These are phyloP conservation scores for Yamadazyma sp. DNA, from an alignment of 805 yeast genomes.

Conservation along the genomic window DNA sequence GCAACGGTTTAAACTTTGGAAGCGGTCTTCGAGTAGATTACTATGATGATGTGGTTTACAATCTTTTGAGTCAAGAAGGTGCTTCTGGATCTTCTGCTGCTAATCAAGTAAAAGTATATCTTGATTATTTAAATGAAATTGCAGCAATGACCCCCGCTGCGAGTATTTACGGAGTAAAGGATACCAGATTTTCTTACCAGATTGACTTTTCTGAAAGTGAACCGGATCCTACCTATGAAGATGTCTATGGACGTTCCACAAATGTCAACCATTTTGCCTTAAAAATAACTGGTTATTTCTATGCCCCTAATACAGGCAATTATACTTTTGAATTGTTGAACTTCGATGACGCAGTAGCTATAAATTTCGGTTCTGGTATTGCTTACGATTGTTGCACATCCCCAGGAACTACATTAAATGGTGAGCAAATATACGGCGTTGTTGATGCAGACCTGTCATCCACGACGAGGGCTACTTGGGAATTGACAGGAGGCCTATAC, in stretches of 20 bases:
- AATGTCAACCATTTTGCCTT: background rate
- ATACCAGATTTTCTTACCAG: background rate
- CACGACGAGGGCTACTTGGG: too few relatives aligned
- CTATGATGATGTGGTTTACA: constrained; percentile 1
- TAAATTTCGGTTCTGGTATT: background rate
- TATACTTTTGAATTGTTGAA: background rate
- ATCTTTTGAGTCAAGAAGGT: background rate
- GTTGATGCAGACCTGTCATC: too few relatives aligned
- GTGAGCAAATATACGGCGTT: too few relatives aligned
- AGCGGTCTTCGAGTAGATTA: background rate
- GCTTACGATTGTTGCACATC: constrained; percentile 1
- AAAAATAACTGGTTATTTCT: constrained; percentile 12
- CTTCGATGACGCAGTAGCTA: background rate
- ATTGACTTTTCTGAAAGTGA: background rate
- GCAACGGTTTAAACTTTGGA: too few relatives aligned
- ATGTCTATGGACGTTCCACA: background rate
- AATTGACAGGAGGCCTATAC: background rate
- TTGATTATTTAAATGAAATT: background rate
- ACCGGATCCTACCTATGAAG: background rate
- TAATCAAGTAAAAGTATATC: too few relatives aligned
- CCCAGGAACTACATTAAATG: too few relatives aligned
- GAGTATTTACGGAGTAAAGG: background rate
- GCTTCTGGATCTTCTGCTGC: too few relatives aligned
- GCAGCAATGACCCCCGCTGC: background rate
- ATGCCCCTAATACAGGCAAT: constrained; percentile 5